Conservation (phyloP, 805 yeast species). For the Myxozyma nipponensis region DNA sequence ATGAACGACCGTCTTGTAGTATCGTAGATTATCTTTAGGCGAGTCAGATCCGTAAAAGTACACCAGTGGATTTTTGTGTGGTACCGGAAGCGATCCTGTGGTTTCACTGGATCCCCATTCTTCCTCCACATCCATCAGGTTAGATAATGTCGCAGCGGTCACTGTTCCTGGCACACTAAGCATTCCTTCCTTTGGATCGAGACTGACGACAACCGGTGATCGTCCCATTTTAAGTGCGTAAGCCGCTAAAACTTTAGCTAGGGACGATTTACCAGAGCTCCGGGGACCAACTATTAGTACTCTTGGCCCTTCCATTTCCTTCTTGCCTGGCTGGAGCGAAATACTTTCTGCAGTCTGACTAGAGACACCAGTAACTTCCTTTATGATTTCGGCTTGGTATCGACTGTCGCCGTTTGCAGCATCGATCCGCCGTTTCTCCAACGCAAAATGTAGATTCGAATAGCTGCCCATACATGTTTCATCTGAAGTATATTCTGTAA, state of each 20-base stretch:
- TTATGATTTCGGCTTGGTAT: slow-evolving; percentile 19
- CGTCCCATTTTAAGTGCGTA: slow-evolving; percentile 71
- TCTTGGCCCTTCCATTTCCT: slow-evolving; percentile 41
- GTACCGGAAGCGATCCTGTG: slow-evolving; percentile 63
- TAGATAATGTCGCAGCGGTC: slow-evolving; percentile 79
- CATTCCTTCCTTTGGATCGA: slow-evolving; percentile 71
- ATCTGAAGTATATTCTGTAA: slow-evolving; percentile 60
- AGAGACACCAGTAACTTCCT: background rate
- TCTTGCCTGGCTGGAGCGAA: background rate
- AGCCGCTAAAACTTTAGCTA: slow-evolving; percentile 63
- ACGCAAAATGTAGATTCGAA: slow-evolving; percentile 67
- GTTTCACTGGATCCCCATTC: slow-evolving; percentile 74
- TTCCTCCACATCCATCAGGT: slow-evolving; percentile 69
- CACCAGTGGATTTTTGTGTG: slow-evolving; percentile 75
- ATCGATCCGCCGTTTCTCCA: slow-evolving; percentile 52
- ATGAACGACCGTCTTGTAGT: slow-evolving; percentile 49
- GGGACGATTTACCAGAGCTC: slow-evolving; percentile 73
- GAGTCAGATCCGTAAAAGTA: slow-evolving; percentile 71
- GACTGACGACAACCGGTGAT: slow-evolving; percentile 68
- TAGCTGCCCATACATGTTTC: slow-evolving; percentile 64
- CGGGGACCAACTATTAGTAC: slow-evolving; percentile 71
- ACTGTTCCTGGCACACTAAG: slow-evolving; percentile 73
- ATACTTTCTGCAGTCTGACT: background rate
- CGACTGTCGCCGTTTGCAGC: slow-evolving; percentile 20
- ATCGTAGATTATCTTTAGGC: slow-evolving; percentile 52